Conservation (phyloP, 176 grass and related monocot species). For the Avena insularis region DNA sequence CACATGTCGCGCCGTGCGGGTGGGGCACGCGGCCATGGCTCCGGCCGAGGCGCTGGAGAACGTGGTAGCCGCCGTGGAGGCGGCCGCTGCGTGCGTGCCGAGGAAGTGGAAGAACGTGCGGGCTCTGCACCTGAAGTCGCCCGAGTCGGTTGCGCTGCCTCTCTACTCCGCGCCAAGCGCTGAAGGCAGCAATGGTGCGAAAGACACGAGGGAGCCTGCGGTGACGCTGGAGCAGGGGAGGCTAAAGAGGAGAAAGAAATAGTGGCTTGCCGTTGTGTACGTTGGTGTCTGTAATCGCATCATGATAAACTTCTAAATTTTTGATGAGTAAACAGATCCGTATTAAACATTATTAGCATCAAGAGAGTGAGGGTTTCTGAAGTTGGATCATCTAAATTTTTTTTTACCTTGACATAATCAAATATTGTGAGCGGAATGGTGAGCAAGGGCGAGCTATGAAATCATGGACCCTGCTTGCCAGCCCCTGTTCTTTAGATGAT, state of each 20-base stretch:
- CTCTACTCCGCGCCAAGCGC: constrained; percentile 43
- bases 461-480: too few relatives aligned
- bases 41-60: constrained; percentile 50
- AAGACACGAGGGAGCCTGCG: not conserved
- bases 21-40: constrained; percentile 47
- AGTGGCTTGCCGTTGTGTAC: not conserved
- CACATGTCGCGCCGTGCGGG: constrained; percentile 63
- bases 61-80: constrained; percentile 61
- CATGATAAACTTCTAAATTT: not conserved
- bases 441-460: not conserved
- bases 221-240: constrained; percentile 27
- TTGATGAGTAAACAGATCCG: not conserved
- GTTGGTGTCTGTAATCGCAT: not conserved
- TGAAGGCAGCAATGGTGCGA: not conserved
- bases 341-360: not conserved
- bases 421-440: not conserved
- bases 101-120: constrained; percentile 76
- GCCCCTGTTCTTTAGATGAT: too few relatives aligned
- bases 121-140: constrained; percentile 61
- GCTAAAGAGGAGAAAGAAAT: constrained; percentile 35
- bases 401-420: not conserved
- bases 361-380: not conserved
- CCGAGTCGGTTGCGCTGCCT: constrained; percentile 64
- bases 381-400: not conserved
- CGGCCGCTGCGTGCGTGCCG: constrained; percentile 53